These are phyloP conservation scores for Plasmodium yoelii DNA, from an alignment of 169 alveolate genomes.

Conservation along the genomic window DNA sequence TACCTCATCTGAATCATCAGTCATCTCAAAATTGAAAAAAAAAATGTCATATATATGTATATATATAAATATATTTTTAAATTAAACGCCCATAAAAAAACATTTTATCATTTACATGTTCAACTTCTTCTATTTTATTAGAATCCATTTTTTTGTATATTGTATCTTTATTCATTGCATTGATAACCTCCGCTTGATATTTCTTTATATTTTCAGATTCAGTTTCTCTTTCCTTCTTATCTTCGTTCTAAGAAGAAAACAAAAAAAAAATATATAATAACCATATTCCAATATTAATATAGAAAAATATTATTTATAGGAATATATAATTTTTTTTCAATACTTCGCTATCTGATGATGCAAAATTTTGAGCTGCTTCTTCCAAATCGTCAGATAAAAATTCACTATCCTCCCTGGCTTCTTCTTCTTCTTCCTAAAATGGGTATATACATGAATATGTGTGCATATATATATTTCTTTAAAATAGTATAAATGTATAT, in stretches of 20 bases:
- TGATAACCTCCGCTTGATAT: constrained; percentile 63
- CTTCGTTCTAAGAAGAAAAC: constrained; percentile 11
- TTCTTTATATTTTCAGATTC: constrained; percentile 32
- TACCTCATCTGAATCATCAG: constrained; percentile 36
- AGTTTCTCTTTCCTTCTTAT: constrained; percentile 11
- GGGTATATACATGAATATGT: neutral
- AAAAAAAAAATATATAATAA: neutral
- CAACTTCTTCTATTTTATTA: constrained; percentile 41
- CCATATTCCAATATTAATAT: neutral
- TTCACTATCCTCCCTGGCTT: constrained; percentile 55
- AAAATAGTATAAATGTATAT: neutral
- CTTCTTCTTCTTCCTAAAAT: constrained; percentile 73
- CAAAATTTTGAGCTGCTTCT: constrained; percentile 60
- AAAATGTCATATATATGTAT: neutral
- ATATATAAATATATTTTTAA: neutral
- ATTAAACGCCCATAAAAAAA: neutral
- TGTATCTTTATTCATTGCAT: constrained; percentile 43
- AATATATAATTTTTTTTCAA: neutral
- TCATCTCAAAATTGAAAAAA: constrained; percentile 28
- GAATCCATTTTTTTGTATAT: constrained; percentile 48
- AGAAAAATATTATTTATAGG: neutral
- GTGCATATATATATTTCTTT: neutral
- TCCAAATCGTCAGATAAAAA: constrained; percentile 50
- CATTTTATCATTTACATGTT: constrained; percentile 20
- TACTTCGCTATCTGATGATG: constrained; percentile 26